Base-by-base conservation (phyloP, 495 filamentous ascomycete genomes). In the Amorphotheca resinae region DNA sequence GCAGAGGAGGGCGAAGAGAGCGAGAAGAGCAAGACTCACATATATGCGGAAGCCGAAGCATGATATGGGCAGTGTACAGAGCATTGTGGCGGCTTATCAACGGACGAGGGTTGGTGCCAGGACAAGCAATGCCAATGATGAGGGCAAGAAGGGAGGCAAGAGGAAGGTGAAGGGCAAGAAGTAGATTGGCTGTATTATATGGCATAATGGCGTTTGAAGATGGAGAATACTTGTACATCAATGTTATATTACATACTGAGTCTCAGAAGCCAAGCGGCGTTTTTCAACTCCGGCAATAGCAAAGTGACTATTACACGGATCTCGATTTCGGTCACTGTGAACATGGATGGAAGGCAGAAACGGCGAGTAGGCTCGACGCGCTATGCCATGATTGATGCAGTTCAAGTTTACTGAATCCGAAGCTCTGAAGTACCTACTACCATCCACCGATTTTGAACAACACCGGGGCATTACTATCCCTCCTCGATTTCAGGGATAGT, bases 21-120 rank as follows among this genome's bases (percentile, higher is more conserved):
- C 84, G 43, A 81, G 91, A 58, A 79, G 93, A 56, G 91, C 89
- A 16, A 69, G 86, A 48, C 69, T 96, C 59, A 93, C 82, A 54
- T 95, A 91, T 64, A 80, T 99, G 82, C 73, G 91, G 67, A 73
- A 74, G 64, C 78, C 77, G 17, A 65, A 67, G 59, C 63, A 66
- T 47, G 64, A 67, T 46, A 58, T 66, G 56, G 64, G 62, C 38
- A 66, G 61, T 42, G 56, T 70, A 23, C 77, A 84, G 69, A 77
- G 75, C 46, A 66, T 84, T 48, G 84, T 87, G 21, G 57, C 64
- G 54, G 68, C 74, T 55, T 87, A 87, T 57, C 64, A 79, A 51
- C 68, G 75, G 57, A 66, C 70, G 58, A 78, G 71, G 61, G 64
- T 60, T 35, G 68, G 61, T 26, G 61, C 79, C 50, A 61, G 61